Conservation (phyloP, 805 yeast species). For the Starmerella ratchasimensis region DNA sequence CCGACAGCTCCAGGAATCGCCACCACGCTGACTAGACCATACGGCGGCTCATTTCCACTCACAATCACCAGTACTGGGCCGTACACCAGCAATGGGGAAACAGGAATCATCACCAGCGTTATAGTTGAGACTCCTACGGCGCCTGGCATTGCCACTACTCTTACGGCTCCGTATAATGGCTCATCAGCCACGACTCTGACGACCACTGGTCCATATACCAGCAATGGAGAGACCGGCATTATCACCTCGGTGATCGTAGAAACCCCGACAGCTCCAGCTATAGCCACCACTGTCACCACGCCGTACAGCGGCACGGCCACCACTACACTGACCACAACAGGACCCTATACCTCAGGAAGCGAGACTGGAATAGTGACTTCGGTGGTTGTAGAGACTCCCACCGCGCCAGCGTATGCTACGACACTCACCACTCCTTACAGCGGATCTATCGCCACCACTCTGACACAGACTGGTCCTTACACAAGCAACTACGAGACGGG, state of each 20-base stretch:
- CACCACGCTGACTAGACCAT: no score
- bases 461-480: not conserved
- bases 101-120: no score
- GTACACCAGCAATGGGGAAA: not conserved
- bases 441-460: constrained; percentile 1
- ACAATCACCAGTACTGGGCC: not conserved
- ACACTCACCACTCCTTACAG: not conserved
- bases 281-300: not conserved
- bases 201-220: constrained; percentile 1
- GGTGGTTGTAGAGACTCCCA: constrained; percentile 2
- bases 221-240: constrained; percentile 1
- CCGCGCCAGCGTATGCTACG: not conserved
- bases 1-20: not conserved
- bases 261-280: constrained; percentile 1
- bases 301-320: not conserved
- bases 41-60: no score
- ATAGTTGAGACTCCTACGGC: constrained; percentile 1
- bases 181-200: not conserved
- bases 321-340: not conserved
- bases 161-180: constrained; percentile 1
- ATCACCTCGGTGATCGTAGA: not conserved
- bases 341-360: not conserved
- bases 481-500: not conserved
- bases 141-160: constrained; percentile 1
- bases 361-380: not conserved